Evolutionary conservation across 768 basidiomycete species (phyloP), one percentile per base, ranked within the genome.

Genomic region (Fomitopsis pulvina): DNA sequence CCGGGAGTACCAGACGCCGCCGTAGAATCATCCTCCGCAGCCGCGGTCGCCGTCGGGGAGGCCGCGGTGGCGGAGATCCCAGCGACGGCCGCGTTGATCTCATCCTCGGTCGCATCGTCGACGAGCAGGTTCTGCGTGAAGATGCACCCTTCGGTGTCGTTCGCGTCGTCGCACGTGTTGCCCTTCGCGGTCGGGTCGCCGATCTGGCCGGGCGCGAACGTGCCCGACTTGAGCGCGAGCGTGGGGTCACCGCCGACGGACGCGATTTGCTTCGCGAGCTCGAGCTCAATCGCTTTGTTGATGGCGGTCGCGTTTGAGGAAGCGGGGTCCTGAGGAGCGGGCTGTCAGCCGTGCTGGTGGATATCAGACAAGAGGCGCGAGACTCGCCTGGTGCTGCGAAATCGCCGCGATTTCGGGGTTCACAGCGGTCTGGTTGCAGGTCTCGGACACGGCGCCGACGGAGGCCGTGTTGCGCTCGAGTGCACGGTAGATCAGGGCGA

Each of bases 381-480:
- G n/a, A n/a, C n/a, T n/a, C 3, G 24, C 45, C 45, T 46, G 45
- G 62, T 84, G 80, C 61, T 81, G 82, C 38, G 70, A 65, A 52
- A 84, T 73, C 29, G 80, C 82, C 25, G 79, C 80, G 56, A 85
- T 78, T 63, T 85, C 81, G 16, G 81, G 75, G 66, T 85, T 84
- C 40, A 70, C 71, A 5, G 82, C 78, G 28, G 69, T 71, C 64
- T 72, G 69, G 1, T 72, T 81, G 69, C 81, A 84, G n/a, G 68
- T 54, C 12, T 61, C 70, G 25, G 72, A 71, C 21, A 63, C 63
- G 2, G 62, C 63, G n/a, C 79, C 79, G 48, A 82, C 76, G 32
- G 62, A 52, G 3, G 74, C 79, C 18, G 81, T 77, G 65, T 85
- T 87, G 18, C 82, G 73, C 68, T 85, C 83, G 26, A 87, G 63